A percentile compares a stretch with the other conserved stretches of the same genome.
Evolutionary conservation across 2,329 filamentous ascomycete genomes (phyloP).

Genomic region (Ascochyta viciae-villosae): DNA sequence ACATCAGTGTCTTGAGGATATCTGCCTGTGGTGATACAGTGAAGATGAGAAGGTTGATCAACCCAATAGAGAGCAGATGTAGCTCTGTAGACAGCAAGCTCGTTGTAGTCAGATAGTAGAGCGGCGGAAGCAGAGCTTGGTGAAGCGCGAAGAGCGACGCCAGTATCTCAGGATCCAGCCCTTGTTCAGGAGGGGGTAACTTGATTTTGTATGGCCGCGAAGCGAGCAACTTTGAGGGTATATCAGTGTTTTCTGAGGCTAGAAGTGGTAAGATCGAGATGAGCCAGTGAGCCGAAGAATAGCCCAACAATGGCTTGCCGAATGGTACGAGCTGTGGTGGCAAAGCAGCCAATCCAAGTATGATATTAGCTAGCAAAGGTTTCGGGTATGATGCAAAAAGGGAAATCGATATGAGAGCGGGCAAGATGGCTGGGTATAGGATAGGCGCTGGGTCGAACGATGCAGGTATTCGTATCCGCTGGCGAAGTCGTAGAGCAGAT

Average conservation of each 20-base stretch:
- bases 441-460: slow-evolving; percentile 91
- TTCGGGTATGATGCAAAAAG: slow-evolving; percentile 68
- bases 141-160: slow-evolving; percentile 82
- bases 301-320: slow-evolving; percentile 61
- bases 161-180: slow-evolving; percentile 64
- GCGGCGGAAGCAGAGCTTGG: slow-evolving; percentile 73
- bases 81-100: slow-evolving; percentile 87
- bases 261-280: slow-evolving; percentile 74
- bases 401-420: slow-evolving; percentile 77
- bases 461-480: slow-evolving; percentile 69
- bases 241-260: slow-evolving; percentile 55
- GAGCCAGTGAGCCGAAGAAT: slow-evolving; percentile 78
- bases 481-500: slow-evolving; percentile 43
- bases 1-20: slow-evolving; percentile 55
- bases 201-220: slow-evolving; percentile 47
- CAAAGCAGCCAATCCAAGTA: slow-evolving; percentile 80
- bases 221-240: slow-evolving; percentile 43
- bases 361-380: slow-evolving; percentile 76
- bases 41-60: slow-evolving; percentile 83
- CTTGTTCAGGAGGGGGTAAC: slow-evolving; percentile 35
- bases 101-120: slow-evolving; percentile 85
- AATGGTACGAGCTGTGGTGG: slow-evolving; percentile 76
- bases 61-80: slow-evolving; percentile 80
- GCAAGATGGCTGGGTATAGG: slow-evolving; percentile 82
- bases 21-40: slow-evolving; percentile 66